A percentile compares a stretch with the other conserved stretches of the same genome.
Conservation (phyloP, 257 asterid species). For the Thymus mandschuricus region DNA sequence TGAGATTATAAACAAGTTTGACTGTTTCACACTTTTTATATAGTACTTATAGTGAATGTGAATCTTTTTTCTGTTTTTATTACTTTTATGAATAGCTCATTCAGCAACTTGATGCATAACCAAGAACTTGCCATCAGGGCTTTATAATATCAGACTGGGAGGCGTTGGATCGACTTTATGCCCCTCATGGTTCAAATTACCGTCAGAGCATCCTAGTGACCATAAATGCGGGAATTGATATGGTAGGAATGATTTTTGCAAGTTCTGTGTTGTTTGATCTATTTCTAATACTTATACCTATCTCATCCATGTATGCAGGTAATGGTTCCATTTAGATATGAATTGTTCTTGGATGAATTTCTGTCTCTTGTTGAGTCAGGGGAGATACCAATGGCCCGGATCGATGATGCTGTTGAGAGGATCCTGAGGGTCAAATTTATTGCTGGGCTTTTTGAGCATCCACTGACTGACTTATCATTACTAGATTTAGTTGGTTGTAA, state of each 20-base stretch:
- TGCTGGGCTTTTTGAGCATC: constrained; percentile 85
- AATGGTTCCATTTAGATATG: constrained; percentile 93
- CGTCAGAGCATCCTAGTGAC: constrained; percentile 54
- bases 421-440: constrained; percentile 88
- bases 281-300: constrained; percentile 18
- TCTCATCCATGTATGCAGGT: constrained; percentile 60
- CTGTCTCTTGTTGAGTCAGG: constrained; percentile 76
- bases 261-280: constrained; percentile 18
- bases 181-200: constrained; percentile 67
- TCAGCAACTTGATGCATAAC: constrained; percentile 24
- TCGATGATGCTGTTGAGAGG: constrained; percentile 95
- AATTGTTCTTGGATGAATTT: constrained; percentile 78
- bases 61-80: not conserved
- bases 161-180: constrained; percentile 66
- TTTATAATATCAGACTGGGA: constrained; percentile 86
- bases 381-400: constrained; percentile 78
- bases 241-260: constrained; percentile 49
- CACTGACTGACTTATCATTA: constrained; percentile 76
- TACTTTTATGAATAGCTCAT: constrained; percentile 11
- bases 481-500: constrained; percentile 85
- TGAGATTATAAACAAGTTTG: not conserved
- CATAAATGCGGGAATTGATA: constrained; percentile 80
- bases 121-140: constrained; percentile 60
- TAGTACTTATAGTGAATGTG: not conserved
- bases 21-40: not conserved